A percentile compares a stretch with the other conserved stretches of the same genome.
Evolutionary conservation across 2,329 filamentous ascomycete genomes (phyloP).

Genomic region (Sarocladium oryzae): DNA sequence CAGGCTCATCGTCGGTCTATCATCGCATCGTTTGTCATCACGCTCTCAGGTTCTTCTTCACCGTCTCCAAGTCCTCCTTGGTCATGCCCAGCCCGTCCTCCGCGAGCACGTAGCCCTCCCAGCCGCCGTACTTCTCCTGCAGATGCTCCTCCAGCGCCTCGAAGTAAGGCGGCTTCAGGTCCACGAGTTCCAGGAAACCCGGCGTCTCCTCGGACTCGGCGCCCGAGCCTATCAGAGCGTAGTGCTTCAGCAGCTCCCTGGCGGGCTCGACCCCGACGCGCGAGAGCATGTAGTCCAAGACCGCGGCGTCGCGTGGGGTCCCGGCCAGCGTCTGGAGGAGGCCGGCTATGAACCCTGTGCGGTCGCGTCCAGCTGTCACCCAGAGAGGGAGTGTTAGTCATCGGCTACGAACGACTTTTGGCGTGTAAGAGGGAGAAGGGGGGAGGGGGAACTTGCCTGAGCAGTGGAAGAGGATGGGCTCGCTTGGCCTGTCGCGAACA

Average conservation of each 20-base stretch:
- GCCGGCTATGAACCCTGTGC: conserved; percentile 45
- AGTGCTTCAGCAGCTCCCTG: conserved; percentile 38
- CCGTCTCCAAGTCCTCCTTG: conserved; percentile 35
- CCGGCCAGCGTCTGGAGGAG: conserved; percentile 46
- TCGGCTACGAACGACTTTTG: too few relatives aligned
- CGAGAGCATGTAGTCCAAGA: conserved; percentile 47
- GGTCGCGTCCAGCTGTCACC: conserved; percentile 47
- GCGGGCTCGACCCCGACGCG: conserved; percentile 46
- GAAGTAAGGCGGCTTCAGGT: conserved; percentile 38
- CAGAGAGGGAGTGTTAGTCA: too few relatives aligned
- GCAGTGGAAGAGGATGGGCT: conserved; percentile 47
- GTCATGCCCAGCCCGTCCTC: conserved; percentile 37
- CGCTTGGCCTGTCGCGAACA: conserved; percentile 36
- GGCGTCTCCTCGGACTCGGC: conserved; percentile 31
- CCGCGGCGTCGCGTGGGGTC: conserved; percentile 32
- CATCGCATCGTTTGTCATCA: too few relatives aligned
- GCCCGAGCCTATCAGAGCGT: conserved; percentile 31
- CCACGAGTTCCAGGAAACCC: conserved; percentile 43
- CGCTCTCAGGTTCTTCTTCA: conserved; percentile 38
- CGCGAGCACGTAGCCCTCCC: conserved; percentile 38
- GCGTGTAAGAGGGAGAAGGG: background rate
- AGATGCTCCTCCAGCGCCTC: conserved; percentile 38
- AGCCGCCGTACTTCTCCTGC: conserved; percentile 38
- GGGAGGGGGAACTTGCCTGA: conserved; percentile 30
- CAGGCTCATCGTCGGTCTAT: too few relatives aligned